Conservation (phyloP, 2,329 filamentous ascomycete genomes). For the Colletotrichum tamarilloi region DNA sequence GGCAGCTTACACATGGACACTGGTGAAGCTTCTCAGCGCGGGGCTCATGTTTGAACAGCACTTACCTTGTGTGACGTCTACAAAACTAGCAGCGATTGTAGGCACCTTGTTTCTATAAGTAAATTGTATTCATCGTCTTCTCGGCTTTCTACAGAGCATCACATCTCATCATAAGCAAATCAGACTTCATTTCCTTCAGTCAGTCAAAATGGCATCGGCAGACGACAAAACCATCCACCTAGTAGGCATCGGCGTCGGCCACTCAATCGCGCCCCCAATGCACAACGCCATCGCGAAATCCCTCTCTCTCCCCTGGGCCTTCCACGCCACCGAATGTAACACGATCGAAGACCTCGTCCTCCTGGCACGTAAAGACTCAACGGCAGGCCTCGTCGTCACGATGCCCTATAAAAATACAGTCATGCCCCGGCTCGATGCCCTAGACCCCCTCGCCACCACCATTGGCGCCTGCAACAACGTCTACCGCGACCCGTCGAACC, state of each 20-base stretch:
- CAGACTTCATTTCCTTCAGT: background rate
- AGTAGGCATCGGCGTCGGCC: conserved; percentile 50
- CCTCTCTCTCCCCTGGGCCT: conserved; percentile 47
- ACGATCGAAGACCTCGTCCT: conserved; percentile 46
- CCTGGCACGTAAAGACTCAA: conserved; percentile 43
- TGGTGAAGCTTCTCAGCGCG: too few species aligned
- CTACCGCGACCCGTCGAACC: conserved; percentile 40
- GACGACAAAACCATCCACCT: conserved; percentile 44
- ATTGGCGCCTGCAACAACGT: conserved; percentile 53
- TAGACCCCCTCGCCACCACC: conserved; percentile 47
- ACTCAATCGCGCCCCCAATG: conserved; percentile 53
- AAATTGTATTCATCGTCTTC: background rate
- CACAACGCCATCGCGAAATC: conserved; percentile 51
- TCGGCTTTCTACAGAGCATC: background rate
- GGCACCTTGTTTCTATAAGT: too few species aligned
- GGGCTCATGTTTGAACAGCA: too few species aligned
- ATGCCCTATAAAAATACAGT: conserved; percentile 55
- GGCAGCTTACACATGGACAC: too few species aligned
- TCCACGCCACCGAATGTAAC: conserved; percentile 42
- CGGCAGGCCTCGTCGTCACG: conserved; percentile 41
- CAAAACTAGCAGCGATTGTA: too few species aligned
- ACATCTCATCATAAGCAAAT: background rate
- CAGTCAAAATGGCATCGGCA: background rate
- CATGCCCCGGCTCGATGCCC: conserved; percentile 47
- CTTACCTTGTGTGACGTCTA: too few species aligned